phyloP scores from a whole-genome alignment of 2,329 filamentous ascomycete genomes.

The Phoma sp. region DNA sequence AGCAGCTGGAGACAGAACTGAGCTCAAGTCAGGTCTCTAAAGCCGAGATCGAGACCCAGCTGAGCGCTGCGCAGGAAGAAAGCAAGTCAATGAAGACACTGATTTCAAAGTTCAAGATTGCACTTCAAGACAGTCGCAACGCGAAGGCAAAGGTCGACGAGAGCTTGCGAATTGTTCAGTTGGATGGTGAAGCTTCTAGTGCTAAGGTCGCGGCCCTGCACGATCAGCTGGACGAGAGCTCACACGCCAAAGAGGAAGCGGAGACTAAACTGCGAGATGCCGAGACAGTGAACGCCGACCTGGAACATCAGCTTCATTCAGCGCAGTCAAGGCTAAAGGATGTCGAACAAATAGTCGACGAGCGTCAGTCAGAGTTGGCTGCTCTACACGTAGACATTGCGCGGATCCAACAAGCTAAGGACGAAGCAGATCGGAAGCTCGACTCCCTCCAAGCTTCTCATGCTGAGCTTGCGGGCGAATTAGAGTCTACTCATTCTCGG shows the following conservation, averaged over 20 bases:
- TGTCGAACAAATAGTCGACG: slow-evolving; percentile 17
- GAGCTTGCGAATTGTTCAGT: slow-evolving; percentile 11
- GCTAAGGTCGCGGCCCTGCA: slow-evolving; percentile 19
- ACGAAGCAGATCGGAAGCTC: slow-evolving; percentile 27
- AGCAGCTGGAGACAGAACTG: slow-evolving; percentile 18
- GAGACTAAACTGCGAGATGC: slow-evolving; percentile 17
- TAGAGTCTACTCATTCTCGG: slow-evolving; percentile 23
- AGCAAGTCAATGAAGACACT: slow-evolving; percentile 16
- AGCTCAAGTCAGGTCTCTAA: slow-evolving; percentile 9
- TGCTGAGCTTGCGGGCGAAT: slow-evolving; percentile 21
- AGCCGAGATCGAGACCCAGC: slow-evolving; percentile 6
- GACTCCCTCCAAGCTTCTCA: slow-evolving; percentile 20
- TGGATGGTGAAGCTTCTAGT: slow-evolving; percentile 17
- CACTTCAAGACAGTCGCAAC: slow-evolving; percentile 20
- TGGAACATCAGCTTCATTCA: slow-evolving; percentile 18
- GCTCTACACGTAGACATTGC: slow-evolving; percentile 26
- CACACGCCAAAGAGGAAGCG: slow-evolving; percentile 12
- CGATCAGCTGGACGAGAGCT: slow-evolving; percentile 8
- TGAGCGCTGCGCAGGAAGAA: slow-evolving; percentile 20
- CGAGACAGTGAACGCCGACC: background rate
- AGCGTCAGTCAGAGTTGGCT: slow-evolving; percentile 20
- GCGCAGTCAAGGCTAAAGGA: slow-evolving; percentile 19
- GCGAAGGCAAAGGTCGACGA: slow-evolving; percentile 17
- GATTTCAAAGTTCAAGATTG: slow-evolving; percentile 23
- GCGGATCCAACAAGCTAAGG: slow-evolving; percentile 24